phyloP scores from a whole-genome alignment of 129 eudicot species.

The Pseudognaphalium luteoalbum region DNA sequence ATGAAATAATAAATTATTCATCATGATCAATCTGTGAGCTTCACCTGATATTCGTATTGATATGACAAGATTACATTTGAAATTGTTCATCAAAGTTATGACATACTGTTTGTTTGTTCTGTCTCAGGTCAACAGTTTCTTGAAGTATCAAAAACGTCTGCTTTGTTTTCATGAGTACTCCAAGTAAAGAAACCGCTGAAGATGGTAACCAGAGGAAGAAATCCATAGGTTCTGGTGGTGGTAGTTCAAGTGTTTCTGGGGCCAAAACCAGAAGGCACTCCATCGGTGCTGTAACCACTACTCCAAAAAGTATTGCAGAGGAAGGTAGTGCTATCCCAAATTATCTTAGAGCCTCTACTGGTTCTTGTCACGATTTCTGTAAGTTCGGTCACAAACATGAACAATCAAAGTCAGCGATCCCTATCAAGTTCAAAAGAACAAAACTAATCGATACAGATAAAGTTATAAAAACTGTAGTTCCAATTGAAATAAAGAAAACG shows the following conservation, averaged over 20 bases:
- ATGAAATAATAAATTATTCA: neutral
- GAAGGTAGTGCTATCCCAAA: constrained; percentile 45
- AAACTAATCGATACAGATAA: constrained; percentile 26
- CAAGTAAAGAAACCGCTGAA: constrained; percentile 24
- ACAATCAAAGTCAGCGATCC: constrained; percentile 21
- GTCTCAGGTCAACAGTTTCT: constrained; percentile 22
- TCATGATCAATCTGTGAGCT: neutral
- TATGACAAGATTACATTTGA: neutral
- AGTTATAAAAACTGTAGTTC: constrained; percentile 14
- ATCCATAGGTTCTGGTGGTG: constrained; percentile 30
- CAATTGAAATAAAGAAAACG: constrained; percentile 29
- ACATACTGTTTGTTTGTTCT: neutral
- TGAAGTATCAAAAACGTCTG: neutral
- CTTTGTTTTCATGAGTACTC: constrained; percentile 33
- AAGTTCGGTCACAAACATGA: constrained; percentile 55
- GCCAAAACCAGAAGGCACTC: constrained; percentile 33
- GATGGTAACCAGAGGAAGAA: constrained; percentile 26
- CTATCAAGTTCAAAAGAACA: constrained; percentile 32
- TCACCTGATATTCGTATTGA: neutral
- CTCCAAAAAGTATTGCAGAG: constrained; percentile 19
- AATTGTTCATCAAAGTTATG: constrained; percentile 4
- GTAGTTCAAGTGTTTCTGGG: constrained; percentile 34
- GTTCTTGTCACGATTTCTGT: constrained; percentile 92
- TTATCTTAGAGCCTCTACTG: constrained; percentile 88
- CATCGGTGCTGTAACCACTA: constrained; percentile 18